phyloP scores from a whole-genome alignment of 441 rosid species.

The Kokia cookei region DNA sequence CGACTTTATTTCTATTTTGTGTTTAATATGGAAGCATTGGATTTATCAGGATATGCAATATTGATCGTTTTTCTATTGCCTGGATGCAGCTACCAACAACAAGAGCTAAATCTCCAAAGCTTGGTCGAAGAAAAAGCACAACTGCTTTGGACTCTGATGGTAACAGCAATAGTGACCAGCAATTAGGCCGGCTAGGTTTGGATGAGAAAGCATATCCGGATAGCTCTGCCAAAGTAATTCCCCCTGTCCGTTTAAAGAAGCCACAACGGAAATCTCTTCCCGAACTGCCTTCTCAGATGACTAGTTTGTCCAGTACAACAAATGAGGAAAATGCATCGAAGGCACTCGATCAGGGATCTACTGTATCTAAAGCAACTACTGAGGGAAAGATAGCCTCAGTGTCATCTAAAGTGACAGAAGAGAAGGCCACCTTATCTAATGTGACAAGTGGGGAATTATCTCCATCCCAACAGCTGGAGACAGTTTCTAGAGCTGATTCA shows the following conservation, averaged over 20 bases:
- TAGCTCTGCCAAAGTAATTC: slow-evolving; percentile 37
- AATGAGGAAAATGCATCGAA: slow-evolving; percentile 25
- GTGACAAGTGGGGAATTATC: slow-evolving; percentile 27
- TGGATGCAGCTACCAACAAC: slow-evolving; percentile 81
- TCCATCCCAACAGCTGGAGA: slow-evolving; percentile 20
- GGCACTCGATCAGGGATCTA: slow-evolving; percentile 32
- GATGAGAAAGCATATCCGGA: slow-evolving; percentile 49
- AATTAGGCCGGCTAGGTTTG: slow-evolving; percentile 53
- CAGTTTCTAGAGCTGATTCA: slow-evolving; percentile 15
- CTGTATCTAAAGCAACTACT: slow-evolving; percentile 1
- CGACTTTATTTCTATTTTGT: not conserved
- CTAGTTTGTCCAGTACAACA: slow-evolving; percentile 30
- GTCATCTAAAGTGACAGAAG: slow-evolving; percentile 9
- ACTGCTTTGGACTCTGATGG: slow-evolving; percentile 44
- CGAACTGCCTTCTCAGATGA: slow-evolving; percentile 84
- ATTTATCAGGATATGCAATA: not conserved
- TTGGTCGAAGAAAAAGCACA: slow-evolving; percentile 74
- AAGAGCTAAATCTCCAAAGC: slow-evolving; percentile 66
- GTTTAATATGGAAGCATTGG: not conserved
- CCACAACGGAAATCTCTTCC: slow-evolving; percentile 80
- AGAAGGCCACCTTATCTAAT: not conserved
- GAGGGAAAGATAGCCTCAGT: slow-evolving; percentile 10
- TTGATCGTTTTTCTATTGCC: slow-evolving; percentile 6
- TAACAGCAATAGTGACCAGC: slow-evolving; percentile 29
- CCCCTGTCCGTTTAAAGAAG: slow-evolving; percentile 52